A percentile compares a stretch with the other conserved stretches of the same genome.
Conservation (phyloP, 495 filamentous ascomycete genomes). For the Penicillium taxi region DNA sequence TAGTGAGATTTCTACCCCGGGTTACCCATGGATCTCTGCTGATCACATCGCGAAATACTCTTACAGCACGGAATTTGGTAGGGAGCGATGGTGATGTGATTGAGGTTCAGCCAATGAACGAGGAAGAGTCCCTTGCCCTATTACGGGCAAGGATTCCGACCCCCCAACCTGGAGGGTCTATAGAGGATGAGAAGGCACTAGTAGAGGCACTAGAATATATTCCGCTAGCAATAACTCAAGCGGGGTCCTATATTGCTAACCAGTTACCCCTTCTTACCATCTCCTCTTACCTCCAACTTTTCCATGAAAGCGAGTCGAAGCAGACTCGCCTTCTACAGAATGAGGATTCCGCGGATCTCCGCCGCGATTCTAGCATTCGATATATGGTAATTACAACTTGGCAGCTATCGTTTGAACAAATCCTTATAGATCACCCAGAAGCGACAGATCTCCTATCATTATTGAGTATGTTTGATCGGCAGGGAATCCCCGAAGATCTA, state of each 20-base stretch:
- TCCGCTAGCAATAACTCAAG: slow-evolving; percentile 28
- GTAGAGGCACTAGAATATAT: slow-evolving; percentile 23
- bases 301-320: slow-evolving; percentile 13
- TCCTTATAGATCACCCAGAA: slow-evolving; percentile 16
- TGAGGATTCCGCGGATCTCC: slow-evolving; percentile 12
- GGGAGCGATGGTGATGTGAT: slow-evolving; percentile 10
- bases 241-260: slow-evolving; percentile 23
- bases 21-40: neutral
- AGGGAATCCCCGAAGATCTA: slow-evolving; percentile 27
- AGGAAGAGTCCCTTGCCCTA: slow-evolving; percentile 9
- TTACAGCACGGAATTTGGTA: slow-evolving; percentile 18
- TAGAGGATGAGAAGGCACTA: slow-evolving; percentile 11
- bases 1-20: slow-evolving; percentile 25
- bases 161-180: no score
- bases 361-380: slow-evolving; percentile 19
- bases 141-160: no score
- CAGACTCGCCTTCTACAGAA: slow-evolving; percentile 9
- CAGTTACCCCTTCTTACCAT: slow-evolving; percentile 9
- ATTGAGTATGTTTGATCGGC: slow-evolving; percentile 38
- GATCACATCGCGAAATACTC: slow-evolving; percentile 32
- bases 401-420: slow-evolving; percentile 42
- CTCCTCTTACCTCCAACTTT: slow-evolving; percentile 9
- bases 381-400: slow-evolving; percentile 38
- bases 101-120: slow-evolving; percentile 26
- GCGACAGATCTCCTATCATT: slow-evolving; percentile 31